Evolutionary conservation across 768 basidiomycete genomes (phyloP).

Genomic region (Amanita exitialis): DNA sequence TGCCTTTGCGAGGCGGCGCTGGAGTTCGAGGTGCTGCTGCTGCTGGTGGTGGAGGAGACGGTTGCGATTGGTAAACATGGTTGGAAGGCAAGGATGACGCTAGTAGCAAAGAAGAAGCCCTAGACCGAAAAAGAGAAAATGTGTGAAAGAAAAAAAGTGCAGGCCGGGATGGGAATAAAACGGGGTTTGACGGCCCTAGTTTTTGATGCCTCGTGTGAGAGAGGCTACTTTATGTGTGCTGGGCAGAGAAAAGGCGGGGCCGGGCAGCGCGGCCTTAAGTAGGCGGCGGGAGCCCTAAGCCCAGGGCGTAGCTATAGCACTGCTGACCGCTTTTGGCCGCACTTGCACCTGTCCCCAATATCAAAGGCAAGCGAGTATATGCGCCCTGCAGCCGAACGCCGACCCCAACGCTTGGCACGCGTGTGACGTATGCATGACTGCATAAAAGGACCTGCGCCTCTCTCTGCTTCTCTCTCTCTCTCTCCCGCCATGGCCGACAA

Average conservation of each 20-base stretch:
- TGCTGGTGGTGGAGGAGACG: constrained; percentile 15
- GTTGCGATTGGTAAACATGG: constrained; percentile 13
- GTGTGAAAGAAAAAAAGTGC: neutral
- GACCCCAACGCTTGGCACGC: neutral
- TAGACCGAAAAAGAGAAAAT: constrained; percentile 20
- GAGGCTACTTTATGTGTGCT: neutral
- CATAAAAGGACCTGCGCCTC: neutral
- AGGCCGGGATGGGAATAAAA: constrained; percentile 3
- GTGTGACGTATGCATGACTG: neutral
- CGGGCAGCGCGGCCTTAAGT: neutral
- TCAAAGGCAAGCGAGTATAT: too few species aligned
- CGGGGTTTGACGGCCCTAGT: neutral
- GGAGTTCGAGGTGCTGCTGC: constrained; percentile 8
- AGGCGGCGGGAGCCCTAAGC: neutral
- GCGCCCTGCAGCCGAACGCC: too few species aligned
- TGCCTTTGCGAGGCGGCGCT: constrained; percentile 6
- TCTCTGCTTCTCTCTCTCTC: neutral
- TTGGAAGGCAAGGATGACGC: constrained; percentile 13
- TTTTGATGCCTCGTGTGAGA: constrained; percentile 4
- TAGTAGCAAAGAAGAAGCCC: too few species aligned
- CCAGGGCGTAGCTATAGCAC: too few species aligned
- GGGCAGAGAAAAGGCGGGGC: neutral
- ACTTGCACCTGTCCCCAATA: too few species aligned
- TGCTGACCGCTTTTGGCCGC: too few species aligned
- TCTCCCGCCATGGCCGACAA: neutral